Base-by-base conservation (phyloP, 345 rosid species). In the Turnera subulata region DNA sequence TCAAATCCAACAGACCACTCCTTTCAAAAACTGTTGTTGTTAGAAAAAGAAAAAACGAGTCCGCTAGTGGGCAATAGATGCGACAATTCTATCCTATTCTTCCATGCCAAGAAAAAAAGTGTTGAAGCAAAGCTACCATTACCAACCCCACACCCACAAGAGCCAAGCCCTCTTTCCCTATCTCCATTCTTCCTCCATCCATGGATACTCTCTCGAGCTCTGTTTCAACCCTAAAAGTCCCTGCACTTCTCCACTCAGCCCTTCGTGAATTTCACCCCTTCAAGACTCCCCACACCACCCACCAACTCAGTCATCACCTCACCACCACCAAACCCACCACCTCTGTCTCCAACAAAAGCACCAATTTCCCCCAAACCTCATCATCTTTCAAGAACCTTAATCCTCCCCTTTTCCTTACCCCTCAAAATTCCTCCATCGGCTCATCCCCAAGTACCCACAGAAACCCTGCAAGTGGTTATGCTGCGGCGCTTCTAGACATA, bases 401-500 rank as follows among this genome's bases (percentile, higher is more conserved):
- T 20, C 54, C 62, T 55, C 67, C 79, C 1, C 35, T 67, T 50
- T 23, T 48, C 76, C 26, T 47, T 45, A 37, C 48, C 61, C 47
- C 75, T 56, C 74, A 32, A 25, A 26, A 39, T 46, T 63, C 46
- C 17, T n/a, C 58, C 11, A 5, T 52, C 5, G 64, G 49, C 42
- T 48, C 76, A 21, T 39, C 76, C 14, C 69, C 71, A 5, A n/a
- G 26, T 13, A 38, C 29, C 56, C 83, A 89, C 57, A 70, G 43
- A 1, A 86, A 68, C 50, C 84, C 88, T 1, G 81, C 85, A 15
- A 76, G 68, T 1, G 94, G 96, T 19, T 89, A 80, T 42, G 91
- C 91, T 0, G 94, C 83, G 0, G 96, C 96, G 1, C 91, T 89
- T 54, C 59, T 86, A 6, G 85, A 81, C 55, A 73, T 73, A 39